Base-by-base conservation (phyloP, 139 green algal species). In the Tetratostichococcus sp. region DNA sequence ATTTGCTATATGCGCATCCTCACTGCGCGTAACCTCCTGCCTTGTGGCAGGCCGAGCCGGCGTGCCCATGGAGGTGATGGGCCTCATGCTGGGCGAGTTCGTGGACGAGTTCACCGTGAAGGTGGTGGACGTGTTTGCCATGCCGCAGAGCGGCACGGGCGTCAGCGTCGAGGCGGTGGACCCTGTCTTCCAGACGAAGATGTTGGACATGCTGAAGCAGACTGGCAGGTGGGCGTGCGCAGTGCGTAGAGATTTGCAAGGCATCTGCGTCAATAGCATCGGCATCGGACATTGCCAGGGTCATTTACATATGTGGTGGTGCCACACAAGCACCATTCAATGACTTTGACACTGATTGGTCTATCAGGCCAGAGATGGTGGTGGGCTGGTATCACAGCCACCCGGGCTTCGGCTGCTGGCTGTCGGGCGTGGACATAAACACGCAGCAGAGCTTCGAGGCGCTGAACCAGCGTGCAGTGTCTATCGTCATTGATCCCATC, bases 121-220 rank as follows among this genome's bases (percentile, higher is more conserved):
- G 77, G 96, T 99, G 32, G 93, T 98, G 43, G 96, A 99, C 80
- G 96, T 99, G 39, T 99, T 99, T 84, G 96, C 96, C 1, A 99
- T 99, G 96, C 96, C 96, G 0, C 96, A 99, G 81, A 95, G 86
- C 30, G 96, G 96, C 1, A 99, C 96, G 1, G 95, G 96, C 31
- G 96, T 99, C 14, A 94, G 85, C 50, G 96, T 99, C 67, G 96
- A 99, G 84, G 96, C 96, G 0, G 96, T 99, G 31, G 96, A 99
- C 76, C 96, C 96, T 0, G 96, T 99, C 21, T 99, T 99, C 76
- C 96, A 99, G 78, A 98, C 95, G 16, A 97, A 97, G 77, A 99
- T 99, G 96, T 85, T 98, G 33, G 96, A 99, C 81, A 99, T 99
- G 96, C 82, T 99, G n/a, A 98, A 98, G 83, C 96, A 99, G 85